Conservation (phyloP, 23 red algal genomes). For the Pyropia haitanensis region DNA sequence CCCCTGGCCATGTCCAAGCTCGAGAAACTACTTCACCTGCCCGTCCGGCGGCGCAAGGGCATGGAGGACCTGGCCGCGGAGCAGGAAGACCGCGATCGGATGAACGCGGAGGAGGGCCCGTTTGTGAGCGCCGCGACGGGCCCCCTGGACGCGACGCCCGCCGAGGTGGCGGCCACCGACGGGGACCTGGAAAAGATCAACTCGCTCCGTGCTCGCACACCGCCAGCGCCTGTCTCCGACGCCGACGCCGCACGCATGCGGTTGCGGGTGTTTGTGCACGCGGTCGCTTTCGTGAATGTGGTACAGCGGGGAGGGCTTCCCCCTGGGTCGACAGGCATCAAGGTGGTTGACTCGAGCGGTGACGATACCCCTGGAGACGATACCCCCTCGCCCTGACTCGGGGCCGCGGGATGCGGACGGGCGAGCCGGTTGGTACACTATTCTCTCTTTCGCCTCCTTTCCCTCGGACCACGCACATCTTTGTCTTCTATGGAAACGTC, state of each 20-base stretch:
- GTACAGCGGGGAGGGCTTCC: constrained; percentile 1
- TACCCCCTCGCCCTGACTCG: too few species aligned
- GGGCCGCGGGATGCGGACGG: too few species aligned
- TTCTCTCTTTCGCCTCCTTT: too few species aligned
- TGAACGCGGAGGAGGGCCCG: constrained; percentile 12
- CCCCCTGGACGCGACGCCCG: constrained; percentile 12
- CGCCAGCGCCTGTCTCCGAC: constrained; percentile 1
- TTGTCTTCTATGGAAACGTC: too few species aligned
- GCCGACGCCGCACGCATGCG: neutral
- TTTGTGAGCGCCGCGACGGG: neutral
- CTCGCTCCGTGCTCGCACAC: constrained; percentile 6
- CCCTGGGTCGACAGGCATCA: too few species aligned
- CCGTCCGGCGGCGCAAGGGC: constrained; percentile 14
- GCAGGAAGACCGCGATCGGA: neutral
- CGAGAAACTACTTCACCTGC: constrained; percentile 49
- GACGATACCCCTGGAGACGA: too few species aligned
- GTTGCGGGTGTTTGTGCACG: constrained; percentile 69
- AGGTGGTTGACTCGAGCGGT: too few species aligned
- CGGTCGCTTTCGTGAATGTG: constrained; percentile 78
- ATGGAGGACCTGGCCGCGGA: neutral
- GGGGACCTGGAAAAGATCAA: constrained; percentile 11
- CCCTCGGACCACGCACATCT: too few species aligned
- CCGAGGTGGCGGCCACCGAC: constrained; percentile 8
- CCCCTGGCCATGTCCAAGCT: constrained; percentile 54
- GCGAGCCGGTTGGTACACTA: too few species aligned